A percentile compares a stretch with the other conserved stretches of the same genome.
phyloP scores from a whole-genome alignment of 768 basidiomycete species.

The Psilocybe sp. region DNA sequence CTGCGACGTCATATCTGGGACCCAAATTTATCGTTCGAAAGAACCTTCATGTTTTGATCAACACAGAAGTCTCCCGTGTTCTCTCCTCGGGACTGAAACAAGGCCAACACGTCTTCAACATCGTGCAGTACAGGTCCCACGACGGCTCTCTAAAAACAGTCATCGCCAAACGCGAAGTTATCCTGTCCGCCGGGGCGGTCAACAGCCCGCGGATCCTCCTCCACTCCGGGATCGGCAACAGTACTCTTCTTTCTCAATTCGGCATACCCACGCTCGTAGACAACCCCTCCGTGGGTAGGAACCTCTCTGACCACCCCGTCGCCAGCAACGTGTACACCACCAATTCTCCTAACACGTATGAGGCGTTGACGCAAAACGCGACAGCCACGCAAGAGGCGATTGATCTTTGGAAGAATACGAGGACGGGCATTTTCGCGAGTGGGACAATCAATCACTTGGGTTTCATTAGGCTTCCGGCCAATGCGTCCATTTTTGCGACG shows the following conservation, averaged over 20 bases:
- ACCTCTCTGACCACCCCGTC: background rate
- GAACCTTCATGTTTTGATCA: constrained; percentile 27
- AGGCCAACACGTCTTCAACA: too few species aligned
- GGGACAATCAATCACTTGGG: constrained; percentile 20
- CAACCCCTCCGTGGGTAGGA: background rate
- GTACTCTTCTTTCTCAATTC: background rate
- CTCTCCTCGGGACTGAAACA: background rate
- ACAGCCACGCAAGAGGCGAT: background rate
- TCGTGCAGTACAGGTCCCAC: too few species aligned
- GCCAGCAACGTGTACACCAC: background rate
- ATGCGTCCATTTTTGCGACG: constrained; percentile 25
- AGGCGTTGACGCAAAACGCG: background rate
- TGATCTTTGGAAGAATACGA: constrained; percentile 22
- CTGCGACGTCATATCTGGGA: constrained; percentile 21
- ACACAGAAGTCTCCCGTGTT: constrained; percentile 21
- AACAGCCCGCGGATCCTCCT: constrained; percentile 13
- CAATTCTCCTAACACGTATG: background rate
- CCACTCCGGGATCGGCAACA: constrained; percentile 13
- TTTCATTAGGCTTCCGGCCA: constrained; percentile 23
- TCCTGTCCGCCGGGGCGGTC: constrained; percentile 13
- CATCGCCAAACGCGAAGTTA: constrained; percentile 2
- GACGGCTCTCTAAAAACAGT: too few species aligned
- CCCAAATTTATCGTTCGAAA: constrained; percentile 15
- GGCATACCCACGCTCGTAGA: background rate
- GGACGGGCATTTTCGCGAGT: constrained; percentile 21